Percentiles rank a stretch among this genome's conserved stretches.
phyloP scores from a whole-genome alignment of 163 green algal genomes.

The Trebouxiophyceae sp. region DNA sequence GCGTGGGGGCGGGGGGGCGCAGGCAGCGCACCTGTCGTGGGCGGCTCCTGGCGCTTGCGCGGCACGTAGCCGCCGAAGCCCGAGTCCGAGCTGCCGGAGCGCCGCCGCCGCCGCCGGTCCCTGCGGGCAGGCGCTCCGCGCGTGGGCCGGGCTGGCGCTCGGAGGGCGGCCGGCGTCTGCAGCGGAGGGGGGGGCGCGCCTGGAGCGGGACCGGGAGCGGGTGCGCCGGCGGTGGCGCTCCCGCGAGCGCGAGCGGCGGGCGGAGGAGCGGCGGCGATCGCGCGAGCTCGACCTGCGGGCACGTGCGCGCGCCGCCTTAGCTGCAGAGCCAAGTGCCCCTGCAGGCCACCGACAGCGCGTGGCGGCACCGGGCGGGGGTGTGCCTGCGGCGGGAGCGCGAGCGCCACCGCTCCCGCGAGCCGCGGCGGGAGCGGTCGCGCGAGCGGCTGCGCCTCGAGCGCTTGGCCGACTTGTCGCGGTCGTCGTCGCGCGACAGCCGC shows the following conservation, averaged over 20 bases:
- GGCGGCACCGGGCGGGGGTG: background rate
- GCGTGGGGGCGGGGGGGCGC: too few species aligned
- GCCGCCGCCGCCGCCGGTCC: background rate
- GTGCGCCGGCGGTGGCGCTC: background rate
- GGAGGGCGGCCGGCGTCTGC: background rate
- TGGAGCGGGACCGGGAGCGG: background rate
- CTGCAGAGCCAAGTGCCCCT: background rate
- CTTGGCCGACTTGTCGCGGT: slow-evolving; percentile 15
- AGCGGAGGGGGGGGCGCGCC: background rate
- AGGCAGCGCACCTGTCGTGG: background rate
- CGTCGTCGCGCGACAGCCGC: slow-evolving; percentile 5
- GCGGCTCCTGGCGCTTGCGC: slow-evolving; percentile 22
- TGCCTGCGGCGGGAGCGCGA: background rate
- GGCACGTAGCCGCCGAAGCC: slow-evolving; percentile 40
- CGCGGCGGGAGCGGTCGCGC: slow-evolving; percentile 1
- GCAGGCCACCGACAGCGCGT: background rate
- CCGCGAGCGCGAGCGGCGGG: background rate
- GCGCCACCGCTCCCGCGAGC: background rate
- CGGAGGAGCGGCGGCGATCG: too few species aligned
- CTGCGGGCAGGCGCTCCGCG: background rate
- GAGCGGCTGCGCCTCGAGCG: background rate
- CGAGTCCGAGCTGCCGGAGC: slow-evolving; percentile 10
- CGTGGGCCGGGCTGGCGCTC: background rate
- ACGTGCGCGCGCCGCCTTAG: background rate
- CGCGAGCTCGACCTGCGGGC: background rate